Percentiles rank a stretch among this genome's conserved stretches.
Evolutionary conservation across 768 basidiomycete genomes (phyloP).

Genomic region (Pleurotus citrinopileatus): DNA sequence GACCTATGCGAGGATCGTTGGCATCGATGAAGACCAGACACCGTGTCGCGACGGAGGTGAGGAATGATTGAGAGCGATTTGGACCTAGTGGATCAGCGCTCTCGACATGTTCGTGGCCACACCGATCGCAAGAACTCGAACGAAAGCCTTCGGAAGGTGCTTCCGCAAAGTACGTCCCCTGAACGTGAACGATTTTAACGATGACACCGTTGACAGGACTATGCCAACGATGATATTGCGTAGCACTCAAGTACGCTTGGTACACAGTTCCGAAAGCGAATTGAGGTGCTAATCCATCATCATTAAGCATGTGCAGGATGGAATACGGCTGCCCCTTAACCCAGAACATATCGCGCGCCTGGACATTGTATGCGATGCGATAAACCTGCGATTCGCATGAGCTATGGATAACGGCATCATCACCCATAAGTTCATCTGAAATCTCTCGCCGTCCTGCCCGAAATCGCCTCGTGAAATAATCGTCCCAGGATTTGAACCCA

Average conservation of each 20-base stretch:
- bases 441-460: constrained; percentile 38
- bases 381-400: constrained; percentile 56
- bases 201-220: constrained; percentile 49
- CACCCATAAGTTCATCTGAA: constrained; percentile 13
- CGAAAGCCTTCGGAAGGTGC: constrained; percentile 17
- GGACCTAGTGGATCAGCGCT: not conserved
- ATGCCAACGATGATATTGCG: constrained; percentile 65
- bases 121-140: not conserved
- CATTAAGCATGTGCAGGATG: constrained; percentile 49
- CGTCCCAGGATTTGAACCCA: constrained; percentile 50
- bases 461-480: constrained; percentile 51
- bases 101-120: constrained; percentile 5
- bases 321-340: constrained; percentile 62
- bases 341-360: constrained; percentile 50
- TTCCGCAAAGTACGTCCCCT: constrained; percentile 48
- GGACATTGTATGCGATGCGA: constrained; percentile 34
- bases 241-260: constrained; percentile 55
- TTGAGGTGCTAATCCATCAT: constrained; percentile 31
- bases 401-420: constrained; percentile 35
- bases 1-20: constrained; percentile 46
- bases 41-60: constrained; percentile 45
- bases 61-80: constrained; percentile 31
- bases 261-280: constrained; percentile 51
- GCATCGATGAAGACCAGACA: constrained; percentile 54
- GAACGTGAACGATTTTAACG: constrained; percentile 36